Evolutionary conservation across 1,284 basidiomycete genomes (phyloP), one percentile per base, ranked within the genome.

Genomic region (Boletellus deceptivus): DNA sequence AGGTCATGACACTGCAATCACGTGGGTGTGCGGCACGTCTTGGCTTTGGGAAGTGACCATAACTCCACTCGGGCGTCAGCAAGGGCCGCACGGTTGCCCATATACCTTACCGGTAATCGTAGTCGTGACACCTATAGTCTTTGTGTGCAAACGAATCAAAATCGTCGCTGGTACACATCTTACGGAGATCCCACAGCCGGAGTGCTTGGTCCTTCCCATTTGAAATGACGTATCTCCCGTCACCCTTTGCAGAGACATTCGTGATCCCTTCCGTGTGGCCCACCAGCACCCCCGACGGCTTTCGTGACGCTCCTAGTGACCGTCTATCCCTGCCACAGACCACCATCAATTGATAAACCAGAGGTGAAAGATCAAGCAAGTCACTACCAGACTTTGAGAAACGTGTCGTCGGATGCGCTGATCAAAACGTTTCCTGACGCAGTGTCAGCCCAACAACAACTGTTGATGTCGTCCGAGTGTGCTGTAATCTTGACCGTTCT

Each of bases 131-230:
- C 6, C 89, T 87, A 65, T 87, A 93, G 51, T 71, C 59, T 11
- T 69, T 71, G 43, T 73, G 61, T 31, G 72, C 70, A 48, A 68
- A 57, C 18, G 84, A 77, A 46, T 90, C 83, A 57, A 86, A 89
- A 31, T 93, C 86, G 10, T 74, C 66, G 59, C 80, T 86, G 49
- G 76, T 82, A 36, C 85, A 79, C 95, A 99, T 97, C 72, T 88
- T 93, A 36, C 96, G 86, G 45, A 99, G 73, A 71, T 99, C 96
- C 91, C 96, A 99, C 27, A 99, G 72, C 24, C 93, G 85, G 48
- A 93, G 75, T 1, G 90, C 84, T 66, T 98, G 96, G 66, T 99
- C 97, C 70, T 99, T 99, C 43, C 93, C 93, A 65, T 99, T 99
- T n/a, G 91, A 95, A 34, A 98, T 86, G 49, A 97, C 77, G 68